phyloP scores from a whole-genome alignment of 306 rosid species.

The Quercus ilex region DNA sequence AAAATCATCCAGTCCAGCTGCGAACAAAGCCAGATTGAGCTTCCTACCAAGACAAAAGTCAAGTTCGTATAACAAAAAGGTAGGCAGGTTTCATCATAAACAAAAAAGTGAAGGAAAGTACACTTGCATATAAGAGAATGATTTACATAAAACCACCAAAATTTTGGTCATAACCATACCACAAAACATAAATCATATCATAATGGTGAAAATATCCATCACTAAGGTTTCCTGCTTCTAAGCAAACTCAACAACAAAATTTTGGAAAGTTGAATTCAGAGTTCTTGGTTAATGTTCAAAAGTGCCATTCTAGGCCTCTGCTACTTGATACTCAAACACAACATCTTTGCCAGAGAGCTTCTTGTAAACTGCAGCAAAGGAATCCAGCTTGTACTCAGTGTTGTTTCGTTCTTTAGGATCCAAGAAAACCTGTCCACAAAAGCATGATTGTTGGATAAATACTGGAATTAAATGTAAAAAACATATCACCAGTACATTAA shows the following conservation, averaged over 20 bases:
- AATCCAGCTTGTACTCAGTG: constrained; percentile 81
- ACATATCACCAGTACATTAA: not conserved
- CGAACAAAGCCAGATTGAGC: not conserved
- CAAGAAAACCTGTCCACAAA: constrained; percentile 54
- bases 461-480: not conserved
- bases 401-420: constrained; percentile 86
- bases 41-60: not conserved
- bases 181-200: not conserved
- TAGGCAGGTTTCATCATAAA: not conserved
- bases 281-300: not conserved
- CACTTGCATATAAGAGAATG: not conserved
- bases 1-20: not conserved
- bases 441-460: not conserved
- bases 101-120: not conserved
- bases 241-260: not conserved
- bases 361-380: constrained; percentile 76
- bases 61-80: not conserved
- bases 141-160: not conserved
- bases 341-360: constrained; percentile 87
- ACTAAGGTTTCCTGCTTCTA: not conserved
- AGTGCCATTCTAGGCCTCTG: constrained; percentile 53
- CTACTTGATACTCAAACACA: constrained; percentile 69
- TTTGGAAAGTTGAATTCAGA: not conserved
- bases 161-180: not conserved
- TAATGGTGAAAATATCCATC: not conserved